Percentiles rank a stretch among this genome's conserved stretches.
Conservation (phyloP, 768 basidiomycete genomes). For the Lactifluus echinatus region DNA sequence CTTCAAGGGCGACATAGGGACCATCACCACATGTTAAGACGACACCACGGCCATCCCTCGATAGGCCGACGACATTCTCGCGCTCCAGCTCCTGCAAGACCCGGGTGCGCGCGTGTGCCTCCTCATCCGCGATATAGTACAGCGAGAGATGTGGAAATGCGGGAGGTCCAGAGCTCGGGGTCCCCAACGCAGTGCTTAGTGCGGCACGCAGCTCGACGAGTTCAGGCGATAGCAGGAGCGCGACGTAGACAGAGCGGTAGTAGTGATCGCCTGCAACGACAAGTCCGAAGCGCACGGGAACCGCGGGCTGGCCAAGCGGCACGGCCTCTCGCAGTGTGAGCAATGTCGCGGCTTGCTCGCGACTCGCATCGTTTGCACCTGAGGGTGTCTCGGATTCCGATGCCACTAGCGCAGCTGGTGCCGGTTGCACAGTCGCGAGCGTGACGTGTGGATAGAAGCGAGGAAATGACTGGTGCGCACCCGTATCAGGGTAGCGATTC, state of each 20-base stretch:
- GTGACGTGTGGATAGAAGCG: slow-evolving; percentile 64
- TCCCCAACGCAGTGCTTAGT: slow-evolving; percentile 35
- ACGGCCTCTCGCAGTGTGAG: slow-evolving; percentile 35
- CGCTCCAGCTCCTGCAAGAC: slow-evolving; percentile 37
- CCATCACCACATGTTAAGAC: slow-evolving; percentile 28
- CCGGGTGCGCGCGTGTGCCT: slow-evolving; percentile 45
- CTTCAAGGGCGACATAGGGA: slow-evolving; percentile 22
- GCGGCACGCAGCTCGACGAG: slow-evolving; percentile 41
- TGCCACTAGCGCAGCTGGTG: slow-evolving; percentile 16
- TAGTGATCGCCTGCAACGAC: slow-evolving; percentile 54
- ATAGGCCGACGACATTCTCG: slow-evolving; percentile 28
- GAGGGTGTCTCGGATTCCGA: background rate
- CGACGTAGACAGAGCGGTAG: slow-evolving; percentile 62
- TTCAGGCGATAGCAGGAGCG: slow-evolving; percentile 37
- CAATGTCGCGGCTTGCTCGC: slow-evolving; percentile 2
- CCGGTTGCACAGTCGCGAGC: slow-evolving; percentile 37
- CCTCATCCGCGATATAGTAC: slow-evolving; percentile 63
- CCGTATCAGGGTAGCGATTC: slow-evolving; percentile 26
- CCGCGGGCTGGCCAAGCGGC: slow-evolving; percentile 27
- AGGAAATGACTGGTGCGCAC: slow-evolving; percentile 44
- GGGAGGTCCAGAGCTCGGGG: slow-evolving; percentile 37
- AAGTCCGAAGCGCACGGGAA: slow-evolving; percentile 42
- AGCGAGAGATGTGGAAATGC: slow-evolving; percentile 65
- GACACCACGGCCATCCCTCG: slow-evolving; percentile 20
- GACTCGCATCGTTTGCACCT: background rate